Base-by-base conservation (phyloP, 306 rosid species). In the Vigna radiata region DNA sequence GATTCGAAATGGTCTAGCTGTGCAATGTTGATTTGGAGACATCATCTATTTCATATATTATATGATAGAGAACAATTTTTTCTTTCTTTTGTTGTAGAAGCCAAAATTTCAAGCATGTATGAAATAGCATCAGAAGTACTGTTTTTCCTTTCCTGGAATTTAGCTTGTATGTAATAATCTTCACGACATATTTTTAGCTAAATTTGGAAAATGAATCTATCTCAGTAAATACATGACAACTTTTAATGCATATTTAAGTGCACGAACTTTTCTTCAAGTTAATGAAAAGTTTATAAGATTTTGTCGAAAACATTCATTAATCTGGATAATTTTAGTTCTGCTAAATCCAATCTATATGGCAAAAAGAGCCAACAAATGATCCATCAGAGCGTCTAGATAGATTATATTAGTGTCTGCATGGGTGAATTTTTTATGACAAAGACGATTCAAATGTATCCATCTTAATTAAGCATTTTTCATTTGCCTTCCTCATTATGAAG, bases 401-500 rank as follows among this genome's bases (percentile, higher is more conserved):
- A 47, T 48, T 62, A 49, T 63, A 15, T 31, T 48, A 16, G 15
- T 61, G 19, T 49, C 15, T 19, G 21, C 36, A 56, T 55, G 47
- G 47, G 4, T 43, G 47, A 43, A 10, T 1, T 9, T 43, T 67
- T 66, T 2, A 36, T 48, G 65, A 66, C 70, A 47, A 36, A 19
- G 46, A 76, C 33, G 62, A 52, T 54, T 67, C 23, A 58, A 46
- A 63, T 53, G 49, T 19, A 29, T 17, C 48, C 48, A 70, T 77
- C 66, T 41, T 72, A 19, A 17, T 41, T 72, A 19, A 17, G 12
- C 50, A 2, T 21, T 27, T 84, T 64, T 5, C n/a, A 7, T 46
- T 39, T 76, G 18, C 52, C 17, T 69, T 77, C n/a, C 33, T 41
- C 69, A 39, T 23, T 43, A 27, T 15, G 29, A 33, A 37, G 54